Conservation (phyloP, 345 rosid genomes). For the Carallia pectinifolia region DNA sequence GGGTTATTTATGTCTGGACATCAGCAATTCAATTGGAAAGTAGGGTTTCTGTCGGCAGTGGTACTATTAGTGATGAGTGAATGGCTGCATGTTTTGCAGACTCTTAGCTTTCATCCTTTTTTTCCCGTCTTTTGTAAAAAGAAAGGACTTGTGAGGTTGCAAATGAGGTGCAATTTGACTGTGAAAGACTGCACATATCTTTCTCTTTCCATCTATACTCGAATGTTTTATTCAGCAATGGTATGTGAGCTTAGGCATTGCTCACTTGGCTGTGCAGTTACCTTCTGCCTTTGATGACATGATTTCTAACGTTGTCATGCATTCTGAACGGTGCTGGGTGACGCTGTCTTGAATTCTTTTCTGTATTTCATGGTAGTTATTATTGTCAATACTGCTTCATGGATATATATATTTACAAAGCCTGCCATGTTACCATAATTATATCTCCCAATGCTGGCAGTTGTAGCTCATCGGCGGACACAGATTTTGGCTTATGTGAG, state of each 20-base stretch:
- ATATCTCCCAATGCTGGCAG: constrained; percentile 36
- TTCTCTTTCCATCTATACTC: background rate
- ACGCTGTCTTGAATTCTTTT: background rate
- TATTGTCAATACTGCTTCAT: background rate
- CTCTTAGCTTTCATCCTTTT: background rate
- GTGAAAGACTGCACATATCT: background rate
- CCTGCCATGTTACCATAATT: constrained; percentile 23
- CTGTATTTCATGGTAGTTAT: background rate
- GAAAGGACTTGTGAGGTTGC: background rate
- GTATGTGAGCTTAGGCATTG: background rate
- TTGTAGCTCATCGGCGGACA: constrained; percentile 34
- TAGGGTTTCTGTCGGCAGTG: no score
- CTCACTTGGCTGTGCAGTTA: background rate
- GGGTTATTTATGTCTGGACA: no score
- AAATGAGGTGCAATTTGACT: background rate
- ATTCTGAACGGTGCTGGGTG: background rate
- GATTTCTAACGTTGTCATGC: background rate
- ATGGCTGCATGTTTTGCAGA: background rate
- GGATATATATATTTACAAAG: constrained; percentile 22
- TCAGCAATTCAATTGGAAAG: no score
- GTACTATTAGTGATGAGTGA: no score
- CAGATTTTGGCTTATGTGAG: constrained; percentile 31
- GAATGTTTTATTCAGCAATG: background rate
- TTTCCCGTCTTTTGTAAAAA: background rate
- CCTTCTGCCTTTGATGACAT: background rate